phyloP scores from a whole-genome alignment of 129 eudicot species.

The Escallonia herrerae region DNA sequence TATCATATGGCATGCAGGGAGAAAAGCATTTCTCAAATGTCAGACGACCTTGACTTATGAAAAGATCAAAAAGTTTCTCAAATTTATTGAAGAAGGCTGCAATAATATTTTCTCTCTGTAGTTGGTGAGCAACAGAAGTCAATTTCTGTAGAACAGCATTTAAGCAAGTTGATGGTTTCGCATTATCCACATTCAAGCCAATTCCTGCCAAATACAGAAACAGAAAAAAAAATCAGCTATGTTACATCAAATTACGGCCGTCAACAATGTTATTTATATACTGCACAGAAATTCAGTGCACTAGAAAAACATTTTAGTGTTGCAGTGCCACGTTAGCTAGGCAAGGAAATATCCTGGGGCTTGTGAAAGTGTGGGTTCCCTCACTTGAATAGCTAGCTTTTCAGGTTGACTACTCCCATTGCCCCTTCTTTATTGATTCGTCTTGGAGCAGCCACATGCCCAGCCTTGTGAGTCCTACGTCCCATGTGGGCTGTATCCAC shows the following conservation, averaged over 20 bases:
- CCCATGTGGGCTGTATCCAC: no score
- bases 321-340: no score
- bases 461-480: no score
- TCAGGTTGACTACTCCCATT: no score
- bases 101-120: slow-evolving; percentile 67
- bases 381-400: no score
- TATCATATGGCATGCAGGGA: no score
- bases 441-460: no score
- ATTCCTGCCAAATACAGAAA: slow-evolving; percentile 43
- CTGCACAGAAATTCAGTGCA: background rate
- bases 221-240: slow-evolving; percentile 2
- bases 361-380: no score
- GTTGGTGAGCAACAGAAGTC: slow-evolving; percentile 28
- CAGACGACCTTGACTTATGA: slow-evolving; percentile 59
- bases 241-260: slow-evolving; percentile 1
- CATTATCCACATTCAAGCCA: slow-evolving; percentile 85
- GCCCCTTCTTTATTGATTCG: no score
- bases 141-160: slow-evolving; percentile 49
- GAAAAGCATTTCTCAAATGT: no score
- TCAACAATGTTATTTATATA: slow-evolving; percentile 3
- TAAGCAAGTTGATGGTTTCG: slow-evolving; percentile 79
- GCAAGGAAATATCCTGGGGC: no score
- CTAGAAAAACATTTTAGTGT: background rate
- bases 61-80: slow-evolving; percentile 56
- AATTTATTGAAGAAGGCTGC: slow-evolving; percentile 84